Base-by-base conservation (phyloP, 768 basidiomycete species). In the Leucocoprinus sp. region DNA sequence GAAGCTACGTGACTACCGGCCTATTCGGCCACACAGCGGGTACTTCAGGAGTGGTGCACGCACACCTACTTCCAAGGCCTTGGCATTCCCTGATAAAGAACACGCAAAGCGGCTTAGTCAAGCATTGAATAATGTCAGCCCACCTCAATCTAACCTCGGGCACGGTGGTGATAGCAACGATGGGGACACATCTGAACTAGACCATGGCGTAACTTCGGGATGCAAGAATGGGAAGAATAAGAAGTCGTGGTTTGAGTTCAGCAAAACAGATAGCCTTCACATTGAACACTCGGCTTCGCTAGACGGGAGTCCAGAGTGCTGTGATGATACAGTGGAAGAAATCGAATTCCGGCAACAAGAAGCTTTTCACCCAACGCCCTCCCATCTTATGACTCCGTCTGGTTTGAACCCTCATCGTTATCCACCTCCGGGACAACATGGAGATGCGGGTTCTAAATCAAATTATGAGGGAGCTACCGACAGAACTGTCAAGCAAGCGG, bases 1-100 rank as follows among this genome's bases (percentile, higher is more conserved):
- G 59, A 70, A 70, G 50, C 71, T 89, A 14, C 78, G 83, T 23
- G 62, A 72, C 39, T 83, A 83, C 57, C 75, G 74, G 14, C 85
- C 85, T 11, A 64, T 72, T 57, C 27, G 60, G 47, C 39, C 55
- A 48, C 26, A 53, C 42, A 50, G 55, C 24, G 41, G 41, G 27
- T 23, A 50, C 54, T n/a, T 49, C 35, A 59, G 60, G 43, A 64
- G 63, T 18, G 69, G 67, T 11, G 61, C 61, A n/a, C 69, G 71
- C 39, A 71, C 75, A 4, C 72, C 74, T 52, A 58, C 18, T 34
- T 46, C 45, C 29, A 34, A 21, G 51, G 60, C 14, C 7, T 3
- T 14, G 5, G 26, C 69, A 1, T 62, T 71, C 42, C 56, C 69
- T 14, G 75, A 79, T 36, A 76, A 71, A 50, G 72, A 76, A 0